A percentile compares a stretch with the other conserved stretches of the same genome.
Conservation (phyloP, 495 filamentous ascomycete genomes). For the Penicillium cataractarum region DNA sequence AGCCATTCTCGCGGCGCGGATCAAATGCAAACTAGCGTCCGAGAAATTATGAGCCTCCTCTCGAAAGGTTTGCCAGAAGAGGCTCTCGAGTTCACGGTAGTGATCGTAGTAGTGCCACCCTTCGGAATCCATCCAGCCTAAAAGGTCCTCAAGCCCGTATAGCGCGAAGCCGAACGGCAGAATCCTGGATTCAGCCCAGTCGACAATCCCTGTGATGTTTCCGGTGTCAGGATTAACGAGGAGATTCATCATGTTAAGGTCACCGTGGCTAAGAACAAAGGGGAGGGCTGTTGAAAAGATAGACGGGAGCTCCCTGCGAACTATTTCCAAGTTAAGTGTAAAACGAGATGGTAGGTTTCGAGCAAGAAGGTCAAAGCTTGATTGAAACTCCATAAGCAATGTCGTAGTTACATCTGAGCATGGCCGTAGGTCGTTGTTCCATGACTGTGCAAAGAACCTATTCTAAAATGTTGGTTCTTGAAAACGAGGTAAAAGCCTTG, state of each 20-base stretch:
- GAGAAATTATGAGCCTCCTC: constrained; percentile 22
- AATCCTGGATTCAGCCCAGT: constrained; percentile 50
- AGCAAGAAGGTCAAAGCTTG: constrained; percentile 21
- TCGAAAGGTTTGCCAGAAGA: constrained; percentile 32
- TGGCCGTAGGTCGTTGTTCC: background rate
- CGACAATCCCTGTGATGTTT: constrained; percentile 47
- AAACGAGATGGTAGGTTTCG: constrained; percentile 22
- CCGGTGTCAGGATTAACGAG: constrained; percentile 42
- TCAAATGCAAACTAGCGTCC: constrained; percentile 17
- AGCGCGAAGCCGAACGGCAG: constrained; percentile 50
- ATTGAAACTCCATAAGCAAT: constrained; percentile 18
- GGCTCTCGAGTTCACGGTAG: constrained; percentile 20
- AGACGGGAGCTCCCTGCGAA: constrained; percentile 31
- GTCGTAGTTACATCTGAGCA: background rate
- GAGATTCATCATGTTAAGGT: constrained; percentile 52
- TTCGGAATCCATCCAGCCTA: constrained; percentile 40
- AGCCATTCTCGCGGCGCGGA: constrained; percentile 20
- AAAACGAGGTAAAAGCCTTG: background rate
- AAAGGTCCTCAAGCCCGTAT: constrained; percentile 42
- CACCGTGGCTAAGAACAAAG: constrained; percentile 50
- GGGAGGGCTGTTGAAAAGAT: constrained; percentile 36
- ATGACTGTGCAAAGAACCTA: background rate
- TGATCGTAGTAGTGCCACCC: constrained; percentile 43
- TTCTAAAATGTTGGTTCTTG: background rate
- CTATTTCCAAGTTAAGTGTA: constrained; percentile 9